Conservation (phyloP, 2,329 filamentous ascomycete genomes). For the Fusarium newnesense region DNA sequence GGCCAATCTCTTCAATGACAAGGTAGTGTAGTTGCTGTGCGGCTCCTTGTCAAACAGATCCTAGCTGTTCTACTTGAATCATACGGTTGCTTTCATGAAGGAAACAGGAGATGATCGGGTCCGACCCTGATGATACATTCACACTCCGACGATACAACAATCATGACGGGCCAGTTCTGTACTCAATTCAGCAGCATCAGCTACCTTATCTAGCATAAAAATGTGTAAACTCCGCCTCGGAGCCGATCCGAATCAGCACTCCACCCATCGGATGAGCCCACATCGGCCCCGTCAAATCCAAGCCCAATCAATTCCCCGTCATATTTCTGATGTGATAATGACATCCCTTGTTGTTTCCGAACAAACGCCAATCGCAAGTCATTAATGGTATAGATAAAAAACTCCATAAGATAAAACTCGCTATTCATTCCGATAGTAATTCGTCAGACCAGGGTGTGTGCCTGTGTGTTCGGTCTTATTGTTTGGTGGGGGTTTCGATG, state of each 20-base stretch:
- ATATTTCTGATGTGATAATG: background rate
- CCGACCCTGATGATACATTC: background rate
- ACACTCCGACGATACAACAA: background rate
- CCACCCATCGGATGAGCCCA: conserved; percentile 10
- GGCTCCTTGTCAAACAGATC: background rate
- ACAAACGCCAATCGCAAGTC: conserved; percentile 32
- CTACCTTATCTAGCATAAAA: background rate
- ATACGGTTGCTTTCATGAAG: background rate
- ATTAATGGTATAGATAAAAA: conserved; percentile 32
- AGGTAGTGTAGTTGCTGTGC: no score
- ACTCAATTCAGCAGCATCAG: background rate
- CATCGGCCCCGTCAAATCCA: conserved; percentile 21
- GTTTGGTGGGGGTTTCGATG: conserved; percentile 35
- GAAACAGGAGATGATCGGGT: background rate
- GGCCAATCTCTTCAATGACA: background rate
- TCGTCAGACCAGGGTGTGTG: conserved; percentile 1
- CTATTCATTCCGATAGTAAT: conserved; percentile 17
- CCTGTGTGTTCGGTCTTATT: conserved; percentile 17
- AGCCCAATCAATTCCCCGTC: background rate
- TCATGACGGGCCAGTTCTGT: background rate
- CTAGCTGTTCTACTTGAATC: background rate
- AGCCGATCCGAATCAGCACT: conserved; percentile 21
- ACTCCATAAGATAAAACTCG: conserved; percentile 5
- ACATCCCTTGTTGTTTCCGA: conserved; percentile 21
- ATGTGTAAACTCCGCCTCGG: conserved; percentile 18